A percentile compares a stretch with the other conserved stretches of the same genome.
Evolutionary conservation across 352 stramenopile species (phyloP).

Genomic region (Pythium aristosporum): DNA sequence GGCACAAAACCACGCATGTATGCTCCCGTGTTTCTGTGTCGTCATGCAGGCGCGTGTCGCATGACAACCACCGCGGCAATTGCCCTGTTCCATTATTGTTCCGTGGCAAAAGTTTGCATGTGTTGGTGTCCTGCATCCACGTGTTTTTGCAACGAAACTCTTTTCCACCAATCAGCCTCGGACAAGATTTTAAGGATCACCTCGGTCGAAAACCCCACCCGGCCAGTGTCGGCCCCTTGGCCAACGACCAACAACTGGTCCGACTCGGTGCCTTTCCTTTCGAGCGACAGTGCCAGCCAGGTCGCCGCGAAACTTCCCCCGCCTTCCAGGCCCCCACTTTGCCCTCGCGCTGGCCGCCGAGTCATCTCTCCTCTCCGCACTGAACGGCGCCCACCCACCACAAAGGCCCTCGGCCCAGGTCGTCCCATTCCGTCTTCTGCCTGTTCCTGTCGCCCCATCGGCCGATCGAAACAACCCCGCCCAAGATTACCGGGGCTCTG

Average conservation of each 20-base stretch:
- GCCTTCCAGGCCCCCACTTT: background rate
- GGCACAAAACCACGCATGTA: background rate
- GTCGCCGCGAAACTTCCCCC: conserved; percentile 1
- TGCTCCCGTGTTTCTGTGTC: background rate
- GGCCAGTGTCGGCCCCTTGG: conserved; percentile 9
- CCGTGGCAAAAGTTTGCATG: background rate
- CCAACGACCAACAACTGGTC: conserved; percentile 24
- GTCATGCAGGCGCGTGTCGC: conserved; percentile 6
- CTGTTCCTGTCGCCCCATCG: conserved; percentile 37
- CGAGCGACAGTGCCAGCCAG: conserved; percentile 2
- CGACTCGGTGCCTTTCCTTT: conserved; percentile 13
- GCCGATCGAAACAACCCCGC: conserved; percentile 30
- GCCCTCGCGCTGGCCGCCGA: background rate
- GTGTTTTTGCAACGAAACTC: conserved; percentile 5
- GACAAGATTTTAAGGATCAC: background rate
- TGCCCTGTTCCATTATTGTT: conserved; percentile 23
- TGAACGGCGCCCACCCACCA: conserved; percentile 13
- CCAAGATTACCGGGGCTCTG: background rate
- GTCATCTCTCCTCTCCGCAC: conserved; percentile 30
- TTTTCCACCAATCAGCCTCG: conserved; percentile 11
- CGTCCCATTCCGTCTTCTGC: conserved; percentile 34
- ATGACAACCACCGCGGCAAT: background rate
- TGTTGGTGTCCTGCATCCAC: background rate
- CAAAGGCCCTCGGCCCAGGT: conserved; percentile 9
- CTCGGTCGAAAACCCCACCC: conserved; percentile 13